Evolutionary conservation across 1,139 yeast genomes (phyloP).

Genomic region (Lodderomyces jiufengensis): DNA sequence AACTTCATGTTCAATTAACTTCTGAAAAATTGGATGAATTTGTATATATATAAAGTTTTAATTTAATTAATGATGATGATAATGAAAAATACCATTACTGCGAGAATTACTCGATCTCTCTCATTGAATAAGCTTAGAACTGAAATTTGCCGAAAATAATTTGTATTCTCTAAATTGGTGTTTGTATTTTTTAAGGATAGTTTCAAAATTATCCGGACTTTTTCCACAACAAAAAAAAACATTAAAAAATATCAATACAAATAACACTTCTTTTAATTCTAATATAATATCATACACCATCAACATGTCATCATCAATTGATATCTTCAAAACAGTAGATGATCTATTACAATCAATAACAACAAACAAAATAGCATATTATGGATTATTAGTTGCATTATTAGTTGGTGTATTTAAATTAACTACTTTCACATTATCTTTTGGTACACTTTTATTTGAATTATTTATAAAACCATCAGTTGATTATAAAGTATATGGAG

Average conservation of each 20-base stretch:
- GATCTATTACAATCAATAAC: constrained; percentile 17
- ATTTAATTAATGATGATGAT: no score
- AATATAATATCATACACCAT: no score
- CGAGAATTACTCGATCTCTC: no score
- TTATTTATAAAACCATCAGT: constrained; percentile 63
- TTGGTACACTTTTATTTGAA: constrained; percentile 47
- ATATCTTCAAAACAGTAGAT: constrained; percentile 5
- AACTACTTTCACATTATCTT: constrained; percentile 36
- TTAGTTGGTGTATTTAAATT: constrained; percentile 52
- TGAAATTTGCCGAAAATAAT: no score
- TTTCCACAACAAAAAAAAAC: no score
- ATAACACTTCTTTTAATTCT: no score
- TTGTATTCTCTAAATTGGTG: no score
- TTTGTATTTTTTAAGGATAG: no score
- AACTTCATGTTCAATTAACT: constrained; percentile 34
- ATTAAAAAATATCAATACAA: no score
- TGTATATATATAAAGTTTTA: constrained; percentile 2
- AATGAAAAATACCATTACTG: no score
- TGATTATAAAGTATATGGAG: constrained; percentile 67
- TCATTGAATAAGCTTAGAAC: no score
- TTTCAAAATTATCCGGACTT: no score
- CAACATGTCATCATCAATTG: constrained; percentile 15
- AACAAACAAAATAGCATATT: constrained; percentile 20
- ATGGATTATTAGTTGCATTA: constrained; percentile 32
- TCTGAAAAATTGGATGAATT: constrained; percentile 40